These are phyloP conservation scores for Ananas comosus DNA, from an alignment of 176 grass and related monocot species.

Conservation along the genomic window DNA sequence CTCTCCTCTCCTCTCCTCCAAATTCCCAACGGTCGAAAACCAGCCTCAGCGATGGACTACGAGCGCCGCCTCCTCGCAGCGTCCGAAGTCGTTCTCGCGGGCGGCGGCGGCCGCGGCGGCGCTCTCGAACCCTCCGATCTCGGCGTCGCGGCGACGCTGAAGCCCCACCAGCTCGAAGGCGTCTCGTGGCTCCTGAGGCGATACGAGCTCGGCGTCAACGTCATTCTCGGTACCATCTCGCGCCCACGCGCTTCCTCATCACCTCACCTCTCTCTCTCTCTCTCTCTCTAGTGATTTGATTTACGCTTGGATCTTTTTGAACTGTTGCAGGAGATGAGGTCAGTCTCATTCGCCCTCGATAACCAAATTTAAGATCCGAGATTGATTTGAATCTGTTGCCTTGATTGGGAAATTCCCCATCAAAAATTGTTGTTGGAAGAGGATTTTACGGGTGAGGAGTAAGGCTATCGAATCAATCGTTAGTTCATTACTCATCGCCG, in stretches of 20 bases:
- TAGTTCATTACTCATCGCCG: not conserved
- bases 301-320: conserved; percentile 8
- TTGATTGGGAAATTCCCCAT: not conserved
- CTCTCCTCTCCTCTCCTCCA: not conserved
- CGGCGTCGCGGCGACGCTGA: conserved; percentile 58
- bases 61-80: conserved; percentile 50
- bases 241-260: not conserved
- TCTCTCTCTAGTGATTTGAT: not conserved
- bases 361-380: not conserved
- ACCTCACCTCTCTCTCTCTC: not conserved
- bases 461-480: not conserved
- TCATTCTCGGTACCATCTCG: conserved; percentile 41
- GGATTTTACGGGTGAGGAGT: not conserved
- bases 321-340: conserved; percentile 73
- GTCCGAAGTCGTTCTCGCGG: conserved; percentile 47
- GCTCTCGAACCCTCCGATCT: conserved; percentile 18
- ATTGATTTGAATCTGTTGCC: not conserved
- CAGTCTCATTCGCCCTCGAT: conserved; percentile 4
- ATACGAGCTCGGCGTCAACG: conserved; percentile 75
- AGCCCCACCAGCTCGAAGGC: conserved; percentile 73
- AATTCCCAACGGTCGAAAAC: not conserved
- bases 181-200: conserved; percentile 71
- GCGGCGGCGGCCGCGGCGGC: not conserved
- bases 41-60: conserved; percentile 24
- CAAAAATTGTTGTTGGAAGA: not conserved